Evolutionary conservation across 805 yeast genomes (phyloP), one percentile per base, ranked within the genome.

Genomic region (Yamadazyma tumulicola): DNA sequence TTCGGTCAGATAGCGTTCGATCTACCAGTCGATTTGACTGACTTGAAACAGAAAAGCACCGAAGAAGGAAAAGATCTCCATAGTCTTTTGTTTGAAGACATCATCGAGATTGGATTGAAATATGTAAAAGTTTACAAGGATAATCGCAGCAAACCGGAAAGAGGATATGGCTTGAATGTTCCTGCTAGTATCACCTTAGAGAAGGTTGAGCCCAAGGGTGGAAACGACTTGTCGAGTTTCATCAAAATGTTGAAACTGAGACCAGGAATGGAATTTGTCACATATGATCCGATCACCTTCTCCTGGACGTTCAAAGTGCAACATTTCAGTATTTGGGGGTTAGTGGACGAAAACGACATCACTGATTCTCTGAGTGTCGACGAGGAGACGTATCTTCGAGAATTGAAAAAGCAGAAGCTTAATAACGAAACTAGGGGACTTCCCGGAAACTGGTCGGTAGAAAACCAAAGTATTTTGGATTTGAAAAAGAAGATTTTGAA

Each of bases 261-360:
- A 45, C 70, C 49, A 21, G 95, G 89, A 5, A 86, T 82, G 80
- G 79, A 80, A 42, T 87, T 84, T 52, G 67, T 89, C 10, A 81
- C 88, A 4, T 88, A 81, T 52, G 88, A 84, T 48, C 87, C 88
- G 3, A 68, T 79, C 19, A 74, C 77, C 4, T 85, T 86, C 22
- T 59, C 74, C 4, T 88, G 89, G 87, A 78, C 81, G 1, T 88
- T 86, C 59, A 75, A 69, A 47, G 96, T 89, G 6, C 79, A 83
- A 46, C 98, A 93, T 63, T 93, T 93, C 51, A 87, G 96, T 63
- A 76, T 85, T 5, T 93, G 97, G 96, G 97, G 97, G 5, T 60
- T 93, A 24, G 71, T 81, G 10, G 48, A 44, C 19, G 78, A 72
- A 15, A 17, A 28, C 6, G 11, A 13, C 6, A 15, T 27, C 11